A percentile compares a stretch with the other conserved stretches of the same genome.
Evolutionary conservation across 73 alveolate species (phyloP).

Genomic region (Symbiodinium pilosum): DNA sequence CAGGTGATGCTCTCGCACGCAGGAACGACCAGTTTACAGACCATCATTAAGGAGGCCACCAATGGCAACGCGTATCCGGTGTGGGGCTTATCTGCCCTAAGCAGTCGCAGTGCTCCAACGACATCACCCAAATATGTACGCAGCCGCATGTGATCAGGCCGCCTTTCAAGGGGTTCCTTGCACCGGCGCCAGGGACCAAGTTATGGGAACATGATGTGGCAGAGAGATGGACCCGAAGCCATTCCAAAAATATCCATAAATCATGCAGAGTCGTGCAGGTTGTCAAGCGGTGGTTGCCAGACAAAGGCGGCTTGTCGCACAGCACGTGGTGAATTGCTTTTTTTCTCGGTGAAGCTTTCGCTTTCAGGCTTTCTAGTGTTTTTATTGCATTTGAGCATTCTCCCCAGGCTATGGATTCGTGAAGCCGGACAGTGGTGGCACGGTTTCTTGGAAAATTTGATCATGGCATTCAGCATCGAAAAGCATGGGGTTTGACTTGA

Average conservation of each 20-base stretch:
- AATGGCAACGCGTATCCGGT: background rate
- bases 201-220: background rate
- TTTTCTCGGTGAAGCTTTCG: background rate
- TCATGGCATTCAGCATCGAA: too few relatives aligned
- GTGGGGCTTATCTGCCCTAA: background rate
- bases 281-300: slow-evolving; percentile 3
- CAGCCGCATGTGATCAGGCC: background rate
- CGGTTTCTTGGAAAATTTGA: background rate
- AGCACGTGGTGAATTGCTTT: too few relatives aligned
- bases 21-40: background rate
- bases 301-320: background rate
- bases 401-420: slow-evolving; percentile 45
- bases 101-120: background rate
- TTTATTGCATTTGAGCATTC: background rate
- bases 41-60: background rate
- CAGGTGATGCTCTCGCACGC: background rate
- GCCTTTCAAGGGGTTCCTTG: background rate
- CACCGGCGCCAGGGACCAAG: background rate
- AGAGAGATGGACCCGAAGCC: background rate
- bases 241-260: too few relatives aligned
- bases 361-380: too few relatives aligned
- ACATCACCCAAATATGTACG: background rate
- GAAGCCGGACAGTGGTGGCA: slow-evolving; percentile 56
- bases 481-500: too few relatives aligned
- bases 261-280: background rate